phyloP scores from a whole-genome alignment of 2,329 filamentous ascomycete species.

The Talaromyces sp. region DNA sequence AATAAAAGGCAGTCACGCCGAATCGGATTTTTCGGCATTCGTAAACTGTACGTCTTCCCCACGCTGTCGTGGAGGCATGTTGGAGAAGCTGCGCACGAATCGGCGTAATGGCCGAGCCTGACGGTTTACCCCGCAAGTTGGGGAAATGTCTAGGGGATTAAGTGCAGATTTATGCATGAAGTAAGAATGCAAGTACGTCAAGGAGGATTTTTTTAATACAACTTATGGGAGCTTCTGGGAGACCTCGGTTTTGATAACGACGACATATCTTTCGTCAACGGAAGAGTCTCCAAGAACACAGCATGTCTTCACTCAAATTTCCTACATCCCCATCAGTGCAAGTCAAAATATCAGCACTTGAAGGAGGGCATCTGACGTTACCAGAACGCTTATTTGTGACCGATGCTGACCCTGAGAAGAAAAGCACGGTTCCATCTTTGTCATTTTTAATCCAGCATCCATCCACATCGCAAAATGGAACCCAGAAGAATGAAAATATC shows the following conservation, averaged over 20 bases:
- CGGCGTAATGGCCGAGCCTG: background rate
- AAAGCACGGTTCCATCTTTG: conserved; percentile 49
- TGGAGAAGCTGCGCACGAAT: background rate
- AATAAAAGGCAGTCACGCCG: background rate
- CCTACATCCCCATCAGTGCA: conserved; percentile 11
- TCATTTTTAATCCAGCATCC: conserved; percentile 51
- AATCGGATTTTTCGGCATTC: background rate
- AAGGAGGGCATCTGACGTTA: conserved; percentile 43
- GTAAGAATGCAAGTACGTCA: background rate
- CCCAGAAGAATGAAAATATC: conserved; percentile 21
- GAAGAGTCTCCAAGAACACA: background rate
- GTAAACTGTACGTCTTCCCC: background rate
- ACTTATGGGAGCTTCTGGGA: background rate
- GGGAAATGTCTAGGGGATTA: background rate
- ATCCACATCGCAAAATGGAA: conserved; percentile 15
- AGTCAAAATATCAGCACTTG: conserved; percentile 30
- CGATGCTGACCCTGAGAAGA: conserved; percentile 39
- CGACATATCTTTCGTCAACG: background rate
- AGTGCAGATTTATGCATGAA: background rate
- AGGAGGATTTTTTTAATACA: background rate
- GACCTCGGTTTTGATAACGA: background rate
- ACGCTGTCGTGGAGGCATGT: background rate
- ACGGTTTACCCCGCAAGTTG: background rate
- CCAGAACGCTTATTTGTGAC: conserved; percentile 46
- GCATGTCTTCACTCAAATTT: background rate